These are phyloP conservation scores for Aspergillus unguis DNA, from an alignment of 2,329 filamentous ascomycete species.

Conservation along the genomic window DNA sequence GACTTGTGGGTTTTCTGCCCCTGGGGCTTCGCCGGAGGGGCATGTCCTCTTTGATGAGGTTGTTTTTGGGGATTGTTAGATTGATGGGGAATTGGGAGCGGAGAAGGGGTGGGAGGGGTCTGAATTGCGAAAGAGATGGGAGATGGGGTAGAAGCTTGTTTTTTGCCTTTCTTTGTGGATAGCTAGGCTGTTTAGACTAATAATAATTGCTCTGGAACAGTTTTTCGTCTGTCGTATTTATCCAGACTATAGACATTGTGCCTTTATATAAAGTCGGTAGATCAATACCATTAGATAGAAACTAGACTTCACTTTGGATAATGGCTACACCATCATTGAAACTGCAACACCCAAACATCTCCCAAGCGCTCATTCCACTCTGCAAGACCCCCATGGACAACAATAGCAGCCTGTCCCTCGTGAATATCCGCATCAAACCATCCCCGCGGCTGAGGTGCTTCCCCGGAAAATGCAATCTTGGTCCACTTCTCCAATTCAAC, in stretches of 20 bases:
- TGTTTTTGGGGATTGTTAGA: neutral
- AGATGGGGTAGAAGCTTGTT: too few relatives aligned
- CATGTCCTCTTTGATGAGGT: neutral
- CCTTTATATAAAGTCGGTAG: too few relatives aligned
- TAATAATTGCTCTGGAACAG: too few relatives aligned
- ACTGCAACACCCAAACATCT: conserved; percentile 44
- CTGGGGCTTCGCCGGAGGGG: neutral
- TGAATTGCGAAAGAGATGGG: too few relatives aligned
- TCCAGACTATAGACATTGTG: too few relatives aligned
- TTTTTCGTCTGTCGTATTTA: too few relatives aligned
- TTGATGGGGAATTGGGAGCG: neutral
- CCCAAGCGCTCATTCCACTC: conserved; percentile 52
- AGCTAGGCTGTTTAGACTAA: too few relatives aligned
- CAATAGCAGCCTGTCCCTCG: too few relatives aligned
- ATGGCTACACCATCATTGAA: neutral
- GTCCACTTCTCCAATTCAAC: conserved; percentile 34
- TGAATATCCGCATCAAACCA: conserved; percentile 55
- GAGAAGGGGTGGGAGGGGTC: neutral
- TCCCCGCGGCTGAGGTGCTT: conserved; percentile 44
- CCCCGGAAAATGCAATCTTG: conserved; percentile 24
- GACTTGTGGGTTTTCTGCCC: neutral
- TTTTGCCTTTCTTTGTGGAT: too few relatives aligned
- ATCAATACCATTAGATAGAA: too few relatives aligned
- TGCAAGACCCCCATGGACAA: conserved; percentile 52
- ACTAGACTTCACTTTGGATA: too few relatives aligned